Evolutionary conservation across 2,329 filamentous ascomycete genomes (phyloP).

Genomic region (Hypoxylon sp.): DNA sequence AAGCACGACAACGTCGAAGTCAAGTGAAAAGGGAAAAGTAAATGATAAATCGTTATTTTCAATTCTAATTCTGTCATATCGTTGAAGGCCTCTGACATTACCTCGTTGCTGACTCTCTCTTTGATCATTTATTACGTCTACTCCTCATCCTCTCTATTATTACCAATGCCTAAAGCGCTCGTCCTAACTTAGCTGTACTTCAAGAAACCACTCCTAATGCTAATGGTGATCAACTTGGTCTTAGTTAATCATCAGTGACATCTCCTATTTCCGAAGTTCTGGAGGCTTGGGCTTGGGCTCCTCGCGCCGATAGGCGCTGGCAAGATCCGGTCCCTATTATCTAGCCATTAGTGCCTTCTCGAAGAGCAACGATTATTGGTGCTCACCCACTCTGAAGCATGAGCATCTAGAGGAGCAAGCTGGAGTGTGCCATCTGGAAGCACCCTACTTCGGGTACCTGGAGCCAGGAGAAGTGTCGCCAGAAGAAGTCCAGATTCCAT

Average conservation of each 20-base stretch:
- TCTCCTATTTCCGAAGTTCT: not conserved
- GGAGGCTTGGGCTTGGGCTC: conserved; percentile 8
- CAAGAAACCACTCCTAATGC: no score
- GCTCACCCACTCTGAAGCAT: conserved; percentile 34
- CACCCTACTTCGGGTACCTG: conserved; percentile 10
- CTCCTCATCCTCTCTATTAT: not conserved
- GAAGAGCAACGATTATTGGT: not conserved
- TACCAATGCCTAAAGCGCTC: no score
- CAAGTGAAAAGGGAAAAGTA: not conserved
- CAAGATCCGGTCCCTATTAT: conserved; percentile 30
- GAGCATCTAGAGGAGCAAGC: conserved; percentile 32
- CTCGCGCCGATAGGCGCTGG: conserved; percentile 29
- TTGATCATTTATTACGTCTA: not conserved
- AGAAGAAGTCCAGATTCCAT: conserved; percentile 19
- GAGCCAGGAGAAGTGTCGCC: conserved; percentile 14
- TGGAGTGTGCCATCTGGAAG: conserved; percentile 28
- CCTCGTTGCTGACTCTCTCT: not conserved
- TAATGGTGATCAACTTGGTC: not conserved
- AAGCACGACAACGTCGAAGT: not conserved
- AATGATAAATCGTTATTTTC: not conserved
- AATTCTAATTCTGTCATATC: not conserved
- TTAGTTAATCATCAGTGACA: not conserved
- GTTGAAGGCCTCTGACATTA: not conserved
- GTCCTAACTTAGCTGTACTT: no score
- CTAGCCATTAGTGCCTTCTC: not conserved